phyloP scores from a whole-genome alignment of 148 eudicot genomes.

The Arctostaphylos glauca region DNA sequence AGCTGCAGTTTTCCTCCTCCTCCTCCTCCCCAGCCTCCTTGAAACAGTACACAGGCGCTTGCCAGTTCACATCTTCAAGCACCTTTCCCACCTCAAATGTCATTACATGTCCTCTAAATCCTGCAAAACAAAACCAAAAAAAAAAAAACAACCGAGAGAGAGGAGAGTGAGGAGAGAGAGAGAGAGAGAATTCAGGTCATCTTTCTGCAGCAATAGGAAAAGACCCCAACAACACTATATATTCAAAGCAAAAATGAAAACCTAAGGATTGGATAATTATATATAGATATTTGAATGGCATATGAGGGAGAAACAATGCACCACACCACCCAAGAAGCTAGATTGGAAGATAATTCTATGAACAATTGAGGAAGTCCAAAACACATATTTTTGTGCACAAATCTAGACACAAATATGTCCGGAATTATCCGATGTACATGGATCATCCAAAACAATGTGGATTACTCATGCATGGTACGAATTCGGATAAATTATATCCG shows the following conservation, averaged over 20 bases:
- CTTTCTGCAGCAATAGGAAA: not conserved
- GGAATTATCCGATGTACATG: no score
- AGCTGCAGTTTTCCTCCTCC: not conserved
- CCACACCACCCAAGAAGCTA: no score
- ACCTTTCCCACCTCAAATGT: constrained; percentile 40
- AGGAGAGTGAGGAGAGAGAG: not conserved
- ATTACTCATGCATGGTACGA: no score
- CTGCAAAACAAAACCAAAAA: constrained; percentile 15
- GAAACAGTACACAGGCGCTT: constrained; percentile 39
- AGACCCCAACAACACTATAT: not conserved
- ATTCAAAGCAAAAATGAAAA: not conserved
- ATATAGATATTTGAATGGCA: no score
- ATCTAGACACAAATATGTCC: no score
- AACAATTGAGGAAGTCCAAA: no score
- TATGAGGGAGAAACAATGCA: no score
- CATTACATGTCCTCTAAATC: constrained; percentile 33
- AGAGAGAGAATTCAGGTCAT: not conserved
- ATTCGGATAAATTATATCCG: no score
- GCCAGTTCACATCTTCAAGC: constrained; percentile 31
- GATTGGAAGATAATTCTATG: no score
- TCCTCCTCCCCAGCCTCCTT: not conserved
- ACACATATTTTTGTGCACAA: no score
- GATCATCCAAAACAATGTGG: no score
- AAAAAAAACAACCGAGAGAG: not conserved
- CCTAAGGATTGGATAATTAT: not conserved